Percentiles rank a stretch among this genome's conserved stretches.
Evolutionary conservation across 305 asterid species (phyloP).

Genomic region (Fraxinus platypoda): DNA sequence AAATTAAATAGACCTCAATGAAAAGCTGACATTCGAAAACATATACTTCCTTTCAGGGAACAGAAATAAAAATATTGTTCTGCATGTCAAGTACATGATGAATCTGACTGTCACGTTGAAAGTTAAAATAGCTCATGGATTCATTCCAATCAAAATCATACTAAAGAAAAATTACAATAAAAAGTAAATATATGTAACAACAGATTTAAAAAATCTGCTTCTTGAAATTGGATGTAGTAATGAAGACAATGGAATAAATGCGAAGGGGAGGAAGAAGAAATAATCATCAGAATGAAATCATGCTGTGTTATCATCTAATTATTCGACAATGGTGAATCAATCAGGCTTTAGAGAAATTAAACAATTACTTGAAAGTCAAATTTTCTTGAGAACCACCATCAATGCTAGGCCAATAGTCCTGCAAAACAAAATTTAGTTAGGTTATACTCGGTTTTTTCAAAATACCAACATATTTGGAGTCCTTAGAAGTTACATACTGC

Average conservation of each 20-base stretch:
- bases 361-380: constrained; percentile 65
- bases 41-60: not conserved
- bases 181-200: not conserved
- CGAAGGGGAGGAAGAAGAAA: not conserved
- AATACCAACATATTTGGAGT: constrained; percentile 17
- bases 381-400: constrained; percentile 48
- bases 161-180: not conserved
- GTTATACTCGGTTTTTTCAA: not conserved
- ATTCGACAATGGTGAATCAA: constrained; percentile 12
- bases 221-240: not conserved
- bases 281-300: not conserved
- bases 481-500: constrained; percentile 58
- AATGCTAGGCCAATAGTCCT: constrained; percentile 78
- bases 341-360: constrained; percentile 19
- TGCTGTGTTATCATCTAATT: not conserved
- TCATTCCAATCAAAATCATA: not conserved
- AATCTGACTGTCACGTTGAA: not conserved
- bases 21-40: not conserved
- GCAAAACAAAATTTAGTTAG: constrained; percentile 21
- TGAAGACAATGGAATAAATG: not conserved
- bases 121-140: not conserved
- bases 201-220: not conserved
- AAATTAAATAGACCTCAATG: not conserved
- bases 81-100: not conserved
- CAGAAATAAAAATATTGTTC: not conserved